These are phyloP conservation scores for Eutrema salsugineum DNA, from an alignment of 441 rosid species.

Conservation along the genomic window DNA sequence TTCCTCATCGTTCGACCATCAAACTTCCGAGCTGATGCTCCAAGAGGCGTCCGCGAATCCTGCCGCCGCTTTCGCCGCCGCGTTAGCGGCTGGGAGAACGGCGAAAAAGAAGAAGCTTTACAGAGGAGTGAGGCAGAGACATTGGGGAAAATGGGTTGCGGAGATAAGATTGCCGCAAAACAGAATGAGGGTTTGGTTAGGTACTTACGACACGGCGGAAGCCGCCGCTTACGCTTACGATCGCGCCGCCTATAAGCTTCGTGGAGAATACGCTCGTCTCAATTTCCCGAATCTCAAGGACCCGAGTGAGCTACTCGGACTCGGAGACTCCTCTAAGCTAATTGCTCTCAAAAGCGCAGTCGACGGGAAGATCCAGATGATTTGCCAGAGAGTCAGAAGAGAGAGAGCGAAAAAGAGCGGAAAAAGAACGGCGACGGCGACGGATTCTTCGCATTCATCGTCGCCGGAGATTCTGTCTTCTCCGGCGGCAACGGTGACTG, in stretches of 20 bases:
- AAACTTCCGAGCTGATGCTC: slow-evolving; percentile 18
- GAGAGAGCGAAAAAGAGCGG: slow-evolving; percentile 61
- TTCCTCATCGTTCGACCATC: slow-evolving; percentile 15
- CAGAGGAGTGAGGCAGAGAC: slow-evolving; percentile 89
- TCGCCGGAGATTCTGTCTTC: slow-evolving; percentile 35
- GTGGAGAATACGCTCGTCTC: slow-evolving; percentile 91
- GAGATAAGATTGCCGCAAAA: slow-evolving; percentile 79
- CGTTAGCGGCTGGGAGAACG: slow-evolving; percentile 21
- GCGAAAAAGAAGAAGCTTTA: slow-evolving; percentile 66
- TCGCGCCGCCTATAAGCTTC: slow-evolving; percentile 88
- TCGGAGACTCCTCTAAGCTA: slow-evolving; percentile 50
- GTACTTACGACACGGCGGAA: slow-evolving; percentile 68
- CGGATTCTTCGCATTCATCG: slow-evolving; percentile 40
- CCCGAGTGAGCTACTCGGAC: slow-evolving; percentile 45
- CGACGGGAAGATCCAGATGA: slow-evolving; percentile 86
- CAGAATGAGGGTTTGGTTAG: slow-evolving; percentile 75
- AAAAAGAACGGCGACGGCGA: slow-evolving; percentile 40
- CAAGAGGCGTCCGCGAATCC: slow-evolving; percentile 11
- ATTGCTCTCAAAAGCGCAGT: slow-evolving; percentile 61
- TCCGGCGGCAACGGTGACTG: slow-evolving; percentile 20
- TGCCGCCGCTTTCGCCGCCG: slow-evolving; percentile 18
- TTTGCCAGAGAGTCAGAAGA: slow-evolving; percentile 70
- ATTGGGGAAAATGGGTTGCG: slow-evolving; percentile 88
- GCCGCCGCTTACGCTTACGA: slow-evolving; percentile 89
- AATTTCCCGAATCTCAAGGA: slow-evolving; percentile 83